Base-by-base conservation (phyloP, 176 grass and related monocot species). In the Hyparrhenia diplandra region DNA sequence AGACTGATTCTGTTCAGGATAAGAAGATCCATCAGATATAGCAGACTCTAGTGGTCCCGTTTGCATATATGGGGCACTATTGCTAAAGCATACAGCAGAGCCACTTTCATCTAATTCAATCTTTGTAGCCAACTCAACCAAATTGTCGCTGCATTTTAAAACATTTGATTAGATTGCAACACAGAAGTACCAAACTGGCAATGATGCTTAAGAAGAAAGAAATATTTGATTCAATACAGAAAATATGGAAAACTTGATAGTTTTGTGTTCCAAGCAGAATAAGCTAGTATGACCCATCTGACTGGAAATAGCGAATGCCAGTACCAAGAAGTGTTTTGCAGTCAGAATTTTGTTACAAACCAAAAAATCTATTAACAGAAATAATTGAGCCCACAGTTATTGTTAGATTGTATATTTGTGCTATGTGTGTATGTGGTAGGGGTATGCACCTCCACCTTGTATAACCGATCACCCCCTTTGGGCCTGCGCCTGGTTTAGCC, bases 21-120 rank as follows among this genome's bases (percentile, higher is more conserved):
- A 85, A 82, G 77, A 81, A 72, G 78, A 82, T 47, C 73, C 83
- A 85, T 85, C 78, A 85, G 67, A 82, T 72, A 85, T n/a, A 78
- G 83, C 78, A 82, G 83, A 77, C n/a, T 77, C 78, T 4, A 27
- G 67, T 23, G 17, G 45, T 13, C 57, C 58, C 77, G 29, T 34
- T 82, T 82, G 87, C 10, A 55, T 39, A 81, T 25, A 82, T 49
- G 83, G 58, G 49, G 41, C 5, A 17, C 43, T 82, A 60, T 77
- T 77, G 45, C 18, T 89, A 69, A 77, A 36, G 43, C 79, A 85
- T 67, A 73, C 57, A 66, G 66, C 66, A 49, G 78, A 66, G 67
- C 76, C 61, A 36, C 58, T 85, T 67, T 85, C 66, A 60, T 82
- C 78, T 47, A 85, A 76, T 77, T 77, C 71, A 69, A 18, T n/a